Base-by-base conservation (phyloP, 108 stramenopile genomes). In the Conticribra weissflogii region DNA sequence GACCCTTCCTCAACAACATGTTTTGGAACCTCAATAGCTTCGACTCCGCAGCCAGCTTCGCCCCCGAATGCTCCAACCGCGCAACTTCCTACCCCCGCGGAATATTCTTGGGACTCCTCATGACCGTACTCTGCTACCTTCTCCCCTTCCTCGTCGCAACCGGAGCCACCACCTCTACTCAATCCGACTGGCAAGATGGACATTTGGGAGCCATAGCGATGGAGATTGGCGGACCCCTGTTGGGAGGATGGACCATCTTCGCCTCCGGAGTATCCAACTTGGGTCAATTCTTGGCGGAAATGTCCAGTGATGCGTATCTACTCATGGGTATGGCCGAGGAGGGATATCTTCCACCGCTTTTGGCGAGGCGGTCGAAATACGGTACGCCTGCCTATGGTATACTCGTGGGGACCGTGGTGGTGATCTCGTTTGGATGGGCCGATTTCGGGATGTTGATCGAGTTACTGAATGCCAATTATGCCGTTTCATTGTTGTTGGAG, bases 1-100 rank as follows among this genome's bases (percentile, higher is more conserved):
- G 94, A 53, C 88, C 93, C 7, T 94, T 88, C 44, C 69, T 98
- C 48, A 98, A 98, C 73, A 95, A 96, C 63, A 65, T 98, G 50
- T 98, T 97, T 65, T 98, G 98, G 98, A 96, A 98, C 61, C 61
- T 96, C 23, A 98, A 96, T 65, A 85, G 85, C 54, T 98, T 96
- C 62, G 97, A 98, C 56, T 57, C 59, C 27, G 96, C 88, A 1
- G 93, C 90, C 9, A 79, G 75, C 19, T 96, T 97, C 71, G 94
- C 95, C 12, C 92, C 82, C 1, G 98, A 98, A 63, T 90, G 96
- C 12, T 72, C 94, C 9, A 76, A 91, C 59, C 91, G 92, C 0
- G 90, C 75, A 15, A 71, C 55, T 8, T 72, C 82, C 8, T 95
- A 92, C 60, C 92, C 95, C 2, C 61, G 74, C 7, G 96, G 92